These are phyloP conservation scores for Exserohilum turcica DNA, from an alignment of 2,329 filamentous ascomycete genomes.

Conservation along the genomic window DNA sequence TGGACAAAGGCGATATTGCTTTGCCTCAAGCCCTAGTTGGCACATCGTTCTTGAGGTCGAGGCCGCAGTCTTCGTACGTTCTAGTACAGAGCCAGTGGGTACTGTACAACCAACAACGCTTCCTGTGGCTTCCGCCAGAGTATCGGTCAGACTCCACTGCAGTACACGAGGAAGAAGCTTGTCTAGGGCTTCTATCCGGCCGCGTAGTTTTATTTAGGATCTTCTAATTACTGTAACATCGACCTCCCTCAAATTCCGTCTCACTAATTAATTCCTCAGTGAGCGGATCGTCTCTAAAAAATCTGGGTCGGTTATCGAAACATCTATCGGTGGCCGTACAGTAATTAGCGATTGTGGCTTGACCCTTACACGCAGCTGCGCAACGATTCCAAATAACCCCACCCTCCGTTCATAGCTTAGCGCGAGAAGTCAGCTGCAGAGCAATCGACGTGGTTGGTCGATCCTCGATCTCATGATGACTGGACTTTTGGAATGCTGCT, in stretches of 20 bases:
- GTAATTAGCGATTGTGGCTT: background rate
- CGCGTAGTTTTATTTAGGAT: constrained; percentile 14
- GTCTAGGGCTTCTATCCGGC: constrained; percentile 17
- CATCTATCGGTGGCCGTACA: no score
- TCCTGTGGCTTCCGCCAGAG: constrained; percentile 21
- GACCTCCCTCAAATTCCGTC: no score
- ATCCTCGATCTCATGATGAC: background rate
- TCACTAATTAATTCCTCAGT: no score
- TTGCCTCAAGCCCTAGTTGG: background rate
- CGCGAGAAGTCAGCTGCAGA: background rate
- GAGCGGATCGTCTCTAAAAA: no score
- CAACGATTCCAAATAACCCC: background rate
- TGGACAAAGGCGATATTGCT: constrained; percentile 12
- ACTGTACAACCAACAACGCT: constrained; percentile 13
- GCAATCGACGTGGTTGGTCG: background rate
- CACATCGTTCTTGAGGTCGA: constrained; percentile 4
- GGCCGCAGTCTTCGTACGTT: constrained; percentile 1
- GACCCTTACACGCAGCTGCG: background rate
- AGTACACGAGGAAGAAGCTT: constrained; percentile 14
- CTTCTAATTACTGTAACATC: background rate
- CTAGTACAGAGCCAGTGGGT: constrained; percentile 20
- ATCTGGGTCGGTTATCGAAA: no score
- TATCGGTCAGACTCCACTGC: constrained; percentile 9
- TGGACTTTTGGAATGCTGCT: background rate
- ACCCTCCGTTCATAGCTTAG: background rate